Evolutionary conservation across 495 filamentous ascomycete genomes (phyloP).

Genomic region (Monascus purpureus): DNA sequence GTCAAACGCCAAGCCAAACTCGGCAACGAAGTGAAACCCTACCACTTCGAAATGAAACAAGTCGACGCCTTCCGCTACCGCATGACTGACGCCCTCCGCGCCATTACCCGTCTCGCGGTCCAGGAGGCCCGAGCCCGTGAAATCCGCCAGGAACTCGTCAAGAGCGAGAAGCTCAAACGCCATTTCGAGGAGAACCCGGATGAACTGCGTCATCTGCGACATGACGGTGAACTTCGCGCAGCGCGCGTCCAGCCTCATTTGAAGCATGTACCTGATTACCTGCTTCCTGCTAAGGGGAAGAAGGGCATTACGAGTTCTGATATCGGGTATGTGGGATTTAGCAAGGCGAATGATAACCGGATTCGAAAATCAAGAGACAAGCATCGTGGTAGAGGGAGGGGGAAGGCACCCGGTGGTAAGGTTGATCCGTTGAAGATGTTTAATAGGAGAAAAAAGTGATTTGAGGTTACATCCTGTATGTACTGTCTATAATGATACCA

Average conservation of each 20-base stretch:
- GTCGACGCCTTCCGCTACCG: conserved; percentile 90
- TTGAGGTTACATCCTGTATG: too few relatives aligned
- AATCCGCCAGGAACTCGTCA: conserved; percentile 74
- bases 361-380: conserved; percentile 58
- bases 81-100: conserved; percentile 75
- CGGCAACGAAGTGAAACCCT: conserved; percentile 69
- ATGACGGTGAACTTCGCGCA: conserved; percentile 75
- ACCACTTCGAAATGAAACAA: conserved; percentile 86
- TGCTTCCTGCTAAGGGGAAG: conserved; percentile 69
- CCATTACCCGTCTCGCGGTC: conserved; percentile 69
- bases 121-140: conserved; percentile 83
- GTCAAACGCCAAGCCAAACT: conserved; percentile 54
- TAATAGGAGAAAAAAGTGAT: conserved; percentile 28
- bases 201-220: conserved; percentile 72
- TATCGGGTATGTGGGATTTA: conserved; percentile 61
- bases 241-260: conserved; percentile 76
- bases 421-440: conserved; percentile 84
- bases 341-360: conserved; percentile 57
- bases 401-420: conserved; percentile 41
- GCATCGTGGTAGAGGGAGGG: conserved; percentile 39
- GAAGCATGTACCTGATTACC: conserved; percentile 89
- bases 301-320: conserved; percentile 46
- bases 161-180: conserved; percentile 82
- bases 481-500: too few relatives aligned
- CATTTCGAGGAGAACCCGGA: conserved; percentile 96